Evolutionary conservation across 139 green algal genomes (phyloP), one percentile per base, ranked within the genome.

Genomic region (Tetraselmis chui): DNA sequence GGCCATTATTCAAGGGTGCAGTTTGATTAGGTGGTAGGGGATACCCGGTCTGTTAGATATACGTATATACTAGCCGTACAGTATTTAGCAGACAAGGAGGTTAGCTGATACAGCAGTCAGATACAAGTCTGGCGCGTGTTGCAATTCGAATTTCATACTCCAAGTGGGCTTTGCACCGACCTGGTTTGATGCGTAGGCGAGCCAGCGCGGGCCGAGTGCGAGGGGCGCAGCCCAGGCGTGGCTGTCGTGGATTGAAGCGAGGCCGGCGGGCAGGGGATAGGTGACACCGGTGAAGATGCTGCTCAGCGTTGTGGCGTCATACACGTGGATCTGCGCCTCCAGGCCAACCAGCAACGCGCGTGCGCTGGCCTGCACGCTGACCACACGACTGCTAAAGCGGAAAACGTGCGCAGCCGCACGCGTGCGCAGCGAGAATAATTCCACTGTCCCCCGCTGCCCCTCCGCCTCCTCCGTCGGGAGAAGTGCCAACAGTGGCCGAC

Each of bases 121-220:
- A n/a, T n/a, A n/a, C n/a, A n/a, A n/a, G n/a, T n/a, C n/a, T n/a
- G n/a, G n/a, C n/a, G n/a, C n/a, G n/a, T n/a, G n/a, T n/a, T n/a
- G n/a, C n/a, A n/a, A n/a, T n/a, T n/a, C n/a, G n/a, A n/a, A n/a
- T n/a, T n/a, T n/a, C n/a, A n/a, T n/a, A n/a, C n/a, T n/a, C n/a
- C n/a, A n/a, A n/a, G n/a, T n/a, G n/a, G n/a, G n/a, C n/a, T n/a
- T n/a, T n/a, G n/a, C n/a, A n/a, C n/a, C n/a, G n/a, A 85, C 85
- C 85, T 92, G 85, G 75, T 93, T 91, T 27, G 90, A 82, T 29
- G 90, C 85, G 58, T 93, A 93, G 1, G 89, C 90, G 31, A 93
- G 85, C 90, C 90, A 93, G 29, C 85, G 83, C 1, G 87, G 59
- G 1, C 90, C 90, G 30, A 93, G 83, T 0, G 89, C 90, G 74